Evolutionary conservation across 2,329 filamentous ascomycete species (phyloP).

Genomic region (Dactylellina cionopaga): DNA sequence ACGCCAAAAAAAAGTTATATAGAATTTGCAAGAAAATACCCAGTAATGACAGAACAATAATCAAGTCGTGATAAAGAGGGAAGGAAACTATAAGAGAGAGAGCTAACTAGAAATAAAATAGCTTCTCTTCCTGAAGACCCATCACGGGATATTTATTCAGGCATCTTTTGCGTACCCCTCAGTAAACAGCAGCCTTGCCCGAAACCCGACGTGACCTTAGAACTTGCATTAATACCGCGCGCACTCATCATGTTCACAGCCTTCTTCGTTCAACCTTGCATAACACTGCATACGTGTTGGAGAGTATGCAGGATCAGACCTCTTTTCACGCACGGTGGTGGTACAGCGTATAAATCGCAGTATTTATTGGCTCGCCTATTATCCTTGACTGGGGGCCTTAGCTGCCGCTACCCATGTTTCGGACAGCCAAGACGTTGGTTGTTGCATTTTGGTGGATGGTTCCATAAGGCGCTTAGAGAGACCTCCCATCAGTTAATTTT

Average conservation of each 20-base stretch:
- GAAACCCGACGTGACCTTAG: not conserved
- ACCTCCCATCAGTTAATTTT: too few relatives aligned
- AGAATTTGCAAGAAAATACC: not conserved
- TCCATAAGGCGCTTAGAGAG: too few relatives aligned
- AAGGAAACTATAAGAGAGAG: not conserved
- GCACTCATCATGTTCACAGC: not conserved
- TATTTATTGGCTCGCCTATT: constrained; percentile 44
- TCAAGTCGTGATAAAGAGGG: not conserved
- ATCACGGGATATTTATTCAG: constrained; percentile 29
- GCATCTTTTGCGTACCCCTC: not conserved
- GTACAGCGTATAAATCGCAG: constrained; percentile 16
- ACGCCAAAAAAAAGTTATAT: not conserved
- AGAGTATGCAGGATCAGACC: constrained; percentile 15
- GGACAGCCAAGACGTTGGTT: too few relatives aligned
- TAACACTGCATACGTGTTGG: not conserved
- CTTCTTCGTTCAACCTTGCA: constrained; percentile 31
- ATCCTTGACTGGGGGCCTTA: not conserved
- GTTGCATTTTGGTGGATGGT: too few relatives aligned
- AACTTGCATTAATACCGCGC: not conserved
- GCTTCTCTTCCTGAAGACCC: too few relatives aligned
- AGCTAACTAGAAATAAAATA: not conserved
- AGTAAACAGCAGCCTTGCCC: not conserved
- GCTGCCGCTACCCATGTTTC: not conserved
- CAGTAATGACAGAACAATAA: constrained; percentile 1
- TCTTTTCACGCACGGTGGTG: not conserved